Evolutionary conservation across 768 basidiomycete species (phyloP).

Genomic region (Macrocybe gigantea): DNA sequence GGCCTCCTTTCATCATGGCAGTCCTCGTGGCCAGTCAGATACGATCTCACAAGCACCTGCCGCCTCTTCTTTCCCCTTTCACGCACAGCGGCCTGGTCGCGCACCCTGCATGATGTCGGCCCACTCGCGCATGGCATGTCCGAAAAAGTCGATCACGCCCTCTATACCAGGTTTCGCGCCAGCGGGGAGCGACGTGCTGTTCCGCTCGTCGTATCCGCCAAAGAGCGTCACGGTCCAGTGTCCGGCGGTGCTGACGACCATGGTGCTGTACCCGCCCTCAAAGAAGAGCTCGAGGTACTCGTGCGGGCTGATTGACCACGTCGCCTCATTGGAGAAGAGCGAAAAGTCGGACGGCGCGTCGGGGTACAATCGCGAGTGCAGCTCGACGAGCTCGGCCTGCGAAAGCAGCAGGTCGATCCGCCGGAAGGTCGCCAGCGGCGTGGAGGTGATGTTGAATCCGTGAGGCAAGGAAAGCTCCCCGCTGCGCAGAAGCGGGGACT

Average conservation of each 20-base stretch:
- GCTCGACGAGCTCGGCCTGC: conserved; percentile 36
- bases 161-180: conserved; percentile 40
- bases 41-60: conserved; percentile 54
- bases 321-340: conserved; percentile 51
- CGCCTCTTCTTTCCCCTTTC: conserved; percentile 16
- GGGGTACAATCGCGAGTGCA: conserved; percentile 35
- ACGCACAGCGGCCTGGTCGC: conserved; percentile 21
- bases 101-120: conserved; percentile 42
- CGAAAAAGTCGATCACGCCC: conserved; percentile 52
- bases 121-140: conserved; percentile 52
- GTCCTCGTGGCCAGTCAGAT: conserved; percentile 61
- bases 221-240: conserved; percentile 65
- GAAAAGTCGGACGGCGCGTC: conserved; percentile 19
- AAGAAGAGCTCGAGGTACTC: conserved; percentile 51
- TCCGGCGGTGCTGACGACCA: conserved; percentile 59
- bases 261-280: conserved; percentile 49
- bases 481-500: conserved; percentile 34
- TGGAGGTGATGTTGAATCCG: conserved; percentile 47
- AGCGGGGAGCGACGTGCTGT: conserved; percentile 8
- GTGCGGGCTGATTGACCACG: conserved; percentile 46
- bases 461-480: conserved; percentile 30
- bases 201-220: conserved; percentile 20
- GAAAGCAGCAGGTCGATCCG: conserved; percentile 56
- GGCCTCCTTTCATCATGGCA: conserved; percentile 46
- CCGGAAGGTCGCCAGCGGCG: conserved; percentile 62